Evolutionary conservation across 768 basidiomycete genomes (phyloP).

Genomic region (Psilocybe cubensis): DNA sequence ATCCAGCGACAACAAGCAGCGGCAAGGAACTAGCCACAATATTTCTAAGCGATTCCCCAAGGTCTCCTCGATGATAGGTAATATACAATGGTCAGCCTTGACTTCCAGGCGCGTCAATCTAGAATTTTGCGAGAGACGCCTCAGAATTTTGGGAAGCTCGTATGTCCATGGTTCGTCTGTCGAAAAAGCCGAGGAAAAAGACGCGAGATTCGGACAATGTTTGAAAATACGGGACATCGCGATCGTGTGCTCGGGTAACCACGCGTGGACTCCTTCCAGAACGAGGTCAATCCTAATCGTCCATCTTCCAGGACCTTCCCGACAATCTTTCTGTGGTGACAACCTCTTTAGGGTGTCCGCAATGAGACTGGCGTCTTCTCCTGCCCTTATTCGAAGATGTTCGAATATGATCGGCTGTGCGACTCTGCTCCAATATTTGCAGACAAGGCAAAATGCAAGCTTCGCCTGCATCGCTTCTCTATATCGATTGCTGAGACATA

Average conservation of each 20-base stretch:
- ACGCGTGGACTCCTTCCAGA: constrained; percentile 23
- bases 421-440: constrained; percentile 23
- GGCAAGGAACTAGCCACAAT: constrained; percentile 24
- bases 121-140: not conserved
- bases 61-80: constrained; percentile 10
- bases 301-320: constrained; percentile 12
- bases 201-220: constrained; percentile 26
- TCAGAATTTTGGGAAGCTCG: not conserved
- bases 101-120: constrained; percentile 27
- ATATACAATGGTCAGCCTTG: constrained; percentile 10
- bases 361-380: constrained; percentile 21
- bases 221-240: constrained; percentile 24
- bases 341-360: constrained; percentile 12
- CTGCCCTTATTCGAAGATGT: constrained; percentile 24
- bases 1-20: not conserved
- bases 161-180: constrained; percentile 5
- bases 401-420: constrained; percentile 18
- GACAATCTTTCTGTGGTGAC: not conserved
- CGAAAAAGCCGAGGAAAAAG: constrained; percentile 25
- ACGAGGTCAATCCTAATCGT: constrained; percentile 29
- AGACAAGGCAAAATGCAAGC: constrained; percentile 24
- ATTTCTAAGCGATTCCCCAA: constrained; percentile 21
- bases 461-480: constrained; percentile 21
- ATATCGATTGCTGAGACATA: constrained; percentile 20
- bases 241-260: constrained; percentile 19